phyloP scores from a whole-genome alignment of 305 asterid genomes.

The Fraxinus nigra region DNA sequence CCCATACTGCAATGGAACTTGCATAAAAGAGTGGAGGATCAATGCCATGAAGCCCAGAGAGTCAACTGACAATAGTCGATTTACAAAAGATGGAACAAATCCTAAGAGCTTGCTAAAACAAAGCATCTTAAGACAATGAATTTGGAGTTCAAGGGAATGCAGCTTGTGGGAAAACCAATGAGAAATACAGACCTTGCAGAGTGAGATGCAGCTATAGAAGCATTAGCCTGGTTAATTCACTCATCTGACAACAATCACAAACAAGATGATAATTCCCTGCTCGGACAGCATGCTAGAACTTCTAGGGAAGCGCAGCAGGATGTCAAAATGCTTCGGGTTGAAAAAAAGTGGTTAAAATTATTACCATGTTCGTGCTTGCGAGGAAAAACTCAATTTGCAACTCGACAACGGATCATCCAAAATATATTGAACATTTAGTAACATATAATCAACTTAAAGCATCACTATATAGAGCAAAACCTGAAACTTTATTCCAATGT shows the following conservation, averaged over 20 bases:
- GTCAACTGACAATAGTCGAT: conserved; percentile 48
- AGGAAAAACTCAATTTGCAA: not conserved
- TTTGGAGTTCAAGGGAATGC: conserved; percentile 94
- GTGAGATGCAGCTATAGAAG: conserved; percentile 92
- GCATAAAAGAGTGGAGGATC: conserved; percentile 36
- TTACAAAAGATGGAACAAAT: conserved; percentile 81
- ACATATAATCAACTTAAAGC: not conserved
- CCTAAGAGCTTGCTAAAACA: conserved; percentile 91
- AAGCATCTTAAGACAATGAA: conserved; percentile 92
- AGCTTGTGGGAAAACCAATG: conserved; percentile 93
- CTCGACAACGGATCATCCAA: not conserved
- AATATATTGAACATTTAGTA: no score
- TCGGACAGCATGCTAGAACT: conserved; percentile 89
- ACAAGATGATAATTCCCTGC: conserved; percentile 46
- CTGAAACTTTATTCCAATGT: not conserved
- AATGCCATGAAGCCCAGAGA: conserved; percentile 56
- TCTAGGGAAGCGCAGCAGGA: conserved; percentile 56
- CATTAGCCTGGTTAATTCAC: conserved; percentile 86
- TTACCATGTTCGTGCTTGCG: not conserved
- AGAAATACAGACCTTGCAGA: conserved; percentile 77
- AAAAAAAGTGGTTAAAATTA: not conserved
- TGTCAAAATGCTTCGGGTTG: conserved; percentile 54
- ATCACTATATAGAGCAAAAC: not conserved
- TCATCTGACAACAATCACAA: conserved; percentile 50
- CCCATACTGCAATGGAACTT: not conserved